Base-by-base conservation (phyloP, 139 green algal genomes). In the Chlamydomonas incerta region DNA sequence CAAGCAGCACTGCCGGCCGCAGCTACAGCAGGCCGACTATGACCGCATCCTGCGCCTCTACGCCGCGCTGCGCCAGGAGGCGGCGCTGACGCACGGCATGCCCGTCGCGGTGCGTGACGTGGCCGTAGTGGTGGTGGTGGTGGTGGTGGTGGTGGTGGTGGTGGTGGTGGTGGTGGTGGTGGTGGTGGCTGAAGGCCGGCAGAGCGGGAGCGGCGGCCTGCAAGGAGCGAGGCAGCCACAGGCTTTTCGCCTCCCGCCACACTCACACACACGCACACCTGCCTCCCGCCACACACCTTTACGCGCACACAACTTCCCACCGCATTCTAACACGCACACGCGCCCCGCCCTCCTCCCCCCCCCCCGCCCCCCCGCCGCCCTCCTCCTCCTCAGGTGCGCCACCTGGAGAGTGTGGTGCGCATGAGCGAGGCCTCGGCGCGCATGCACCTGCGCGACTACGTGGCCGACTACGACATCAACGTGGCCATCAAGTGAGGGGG, bases 331-430 rank as follows among this genome's bases (percentile, higher is more conserved):
- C n/a, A n/a, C n/a, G n/a, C n/a, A n/a, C 60, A n/a, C 24, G 2
- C 23, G 17, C 6, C 60, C 4, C 60, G 20, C 8, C 11, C 9
- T 2, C 60, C 23, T 31, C 23, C 60, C 60, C 8, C 24, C 2
- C 60, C 60, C 24, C 68, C n/a, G 20, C 5, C 34, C 68, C 67
- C 34, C 68, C 68, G 11, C 28, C 20, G 8, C 68, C 34, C 21
- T 23, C 34, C 68, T 24, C 11, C 10, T 24, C 70, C 29, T 31
- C 33, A 82, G 74, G 74, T 82, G 20, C 95, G 98, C 21, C 98
- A 99, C 93, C 86, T 99, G 65, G 98, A 99, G 94, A 94, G 72
- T 52, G 97, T 99, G 89, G 98, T 99, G 75, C 96, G 98, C 88
- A 99, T 99, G 97, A 85, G 90, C 0, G 98, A 99, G 94, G 95